Evolutionary conservation across 2,329 filamentous ascomycete genomes (phyloP).

Genomic region (Ceratocystis harringtonii): DNA sequence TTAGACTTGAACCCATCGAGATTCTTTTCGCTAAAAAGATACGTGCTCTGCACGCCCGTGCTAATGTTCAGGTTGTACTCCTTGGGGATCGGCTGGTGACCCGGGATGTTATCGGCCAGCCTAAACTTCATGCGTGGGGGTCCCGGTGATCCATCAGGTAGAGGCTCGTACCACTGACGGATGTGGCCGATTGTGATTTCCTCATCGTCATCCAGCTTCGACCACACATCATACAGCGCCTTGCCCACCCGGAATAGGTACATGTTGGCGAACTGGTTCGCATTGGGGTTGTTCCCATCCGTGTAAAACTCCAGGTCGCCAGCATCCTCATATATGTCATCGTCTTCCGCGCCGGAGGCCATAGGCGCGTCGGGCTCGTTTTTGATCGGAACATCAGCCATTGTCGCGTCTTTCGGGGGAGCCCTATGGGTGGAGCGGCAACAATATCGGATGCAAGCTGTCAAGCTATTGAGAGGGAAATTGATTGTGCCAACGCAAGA

Average conservation of each 20-base stretch:
- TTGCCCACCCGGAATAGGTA: constrained; percentile 69
- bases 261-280: constrained; percentile 26
- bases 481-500: too few species aligned
- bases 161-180: constrained; percentile 40
- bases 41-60: constrained; percentile 60
- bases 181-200: constrained; percentile 71
- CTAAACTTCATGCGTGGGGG: constrained; percentile 46
- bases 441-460: not conserved
- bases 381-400: constrained; percentile 27
- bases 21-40: constrained; percentile 67
- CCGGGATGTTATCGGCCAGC: constrained; percentile 45
- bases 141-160: constrained; percentile 21
- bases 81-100: constrained; percentile 64
- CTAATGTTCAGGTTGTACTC: constrained; percentile 71
- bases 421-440: too few species aligned
- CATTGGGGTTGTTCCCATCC: constrained; percentile 25
- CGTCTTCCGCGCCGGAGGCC: constrained; percentile 35
- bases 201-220: constrained; percentile 57
- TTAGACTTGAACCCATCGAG: constrained; percentile 45
- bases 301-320: constrained; percentile 43
- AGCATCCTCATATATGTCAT: constrained; percentile 51
- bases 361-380: constrained; percentile 32
- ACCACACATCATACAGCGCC: constrained; percentile 69
- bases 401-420: not conserved
- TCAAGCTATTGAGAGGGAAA: not conserved